These are phyloP conservation scores for Russula emetica DNA, from an alignment of 768 basidiomycete species.

Conservation along the genomic window DNA sequence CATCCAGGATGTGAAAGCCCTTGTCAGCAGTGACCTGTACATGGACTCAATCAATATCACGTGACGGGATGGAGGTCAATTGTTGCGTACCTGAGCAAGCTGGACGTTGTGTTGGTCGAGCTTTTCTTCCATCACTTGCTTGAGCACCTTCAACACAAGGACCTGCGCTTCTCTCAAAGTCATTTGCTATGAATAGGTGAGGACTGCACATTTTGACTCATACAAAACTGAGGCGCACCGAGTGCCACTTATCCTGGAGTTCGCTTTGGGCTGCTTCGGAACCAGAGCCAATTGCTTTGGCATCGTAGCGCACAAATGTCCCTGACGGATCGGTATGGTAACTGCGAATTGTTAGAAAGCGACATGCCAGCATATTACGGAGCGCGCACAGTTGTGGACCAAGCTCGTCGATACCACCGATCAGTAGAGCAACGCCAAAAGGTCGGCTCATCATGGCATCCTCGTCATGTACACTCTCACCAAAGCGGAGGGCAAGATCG, in stretches of 20 bases:
- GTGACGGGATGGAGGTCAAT: not conserved
- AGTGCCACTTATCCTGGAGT: conserved; percentile 95
- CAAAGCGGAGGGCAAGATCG: conserved; percentile 93
- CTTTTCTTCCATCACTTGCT: conserved; percentile 99
- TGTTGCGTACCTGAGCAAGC: conserved; percentile 71
- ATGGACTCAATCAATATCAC: not conserved
- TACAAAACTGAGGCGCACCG: conserved; percentile 45
- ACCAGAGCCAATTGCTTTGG: conserved; percentile 97
- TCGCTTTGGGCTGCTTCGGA: conserved; percentile 97
- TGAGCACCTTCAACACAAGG: conserved; percentile 82
- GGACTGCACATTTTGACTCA: not conserved
- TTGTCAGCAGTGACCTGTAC: conserved; percentile 68
- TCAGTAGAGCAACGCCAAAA: conserved; percentile 94
- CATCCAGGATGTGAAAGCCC: conserved; percentile 89
- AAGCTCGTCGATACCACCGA: conserved; percentile 94
- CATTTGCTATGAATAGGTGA: conserved; percentile 70
- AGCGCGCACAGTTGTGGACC: conserved; percentile 87
- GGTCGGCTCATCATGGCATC: conserved; percentile 99
- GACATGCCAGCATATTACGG: too few relatives aligned
- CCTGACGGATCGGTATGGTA: conserved; percentile 99
- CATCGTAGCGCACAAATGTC: conserved; percentile 93
- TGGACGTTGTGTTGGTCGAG: conserved; percentile 98
- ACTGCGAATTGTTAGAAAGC: conserved; percentile 39
- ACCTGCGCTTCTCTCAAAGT: conserved; percentile 82
- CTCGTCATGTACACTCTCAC: conserved; percentile 98